Percentiles rank a stretch among this genome's conserved stretches.
Evolutionary conservation across 768 basidiomycete genomes (phyloP).

Genomic region (Boletus coccyginus): DNA sequence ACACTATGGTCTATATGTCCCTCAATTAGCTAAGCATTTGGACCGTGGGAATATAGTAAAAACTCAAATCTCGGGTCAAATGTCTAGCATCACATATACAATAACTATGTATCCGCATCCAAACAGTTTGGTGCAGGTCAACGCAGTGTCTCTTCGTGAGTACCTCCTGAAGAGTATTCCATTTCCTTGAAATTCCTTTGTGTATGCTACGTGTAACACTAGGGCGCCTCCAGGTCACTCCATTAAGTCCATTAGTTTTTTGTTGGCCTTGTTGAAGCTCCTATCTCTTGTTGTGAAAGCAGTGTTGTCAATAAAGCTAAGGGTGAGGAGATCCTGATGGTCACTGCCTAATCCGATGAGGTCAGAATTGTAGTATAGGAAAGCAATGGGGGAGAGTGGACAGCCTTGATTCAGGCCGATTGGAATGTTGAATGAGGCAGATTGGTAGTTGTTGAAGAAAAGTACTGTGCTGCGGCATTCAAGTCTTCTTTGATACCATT

Average conservation of each 20-base stretch:
- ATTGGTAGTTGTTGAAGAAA: slow-evolving; percentile 25
- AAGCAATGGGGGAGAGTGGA: slow-evolving; percentile 26
- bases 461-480: background rate
- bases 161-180: no score
- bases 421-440: slow-evolving; percentile 11
- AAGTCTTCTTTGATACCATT: background rate
- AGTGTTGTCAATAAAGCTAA: background rate
- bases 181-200: no score
- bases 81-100: no score
- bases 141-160: no score
- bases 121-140: no score
- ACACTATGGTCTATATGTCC: no score
- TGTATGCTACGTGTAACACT: no score
- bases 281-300: background rate
- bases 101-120: no score
- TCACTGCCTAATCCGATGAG: slow-evolving; percentile 2
- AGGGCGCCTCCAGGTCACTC: accelerated
- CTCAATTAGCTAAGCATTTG: no score
- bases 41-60: no score
- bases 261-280: background rate
- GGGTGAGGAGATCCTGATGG: background rate
- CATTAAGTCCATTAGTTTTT: background rate
- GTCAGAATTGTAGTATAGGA: slow-evolving; percentile 30
- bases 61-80: no score
- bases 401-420: slow-evolving; percentile 34